Percentiles rank a stretch among this genome's conserved stretches.
These are phyloP conservation scores for Cryptococcus maquisensis DNA, from an alignment of 1,284 basidiomycete species.

Conservation along the genomic window DNA sequence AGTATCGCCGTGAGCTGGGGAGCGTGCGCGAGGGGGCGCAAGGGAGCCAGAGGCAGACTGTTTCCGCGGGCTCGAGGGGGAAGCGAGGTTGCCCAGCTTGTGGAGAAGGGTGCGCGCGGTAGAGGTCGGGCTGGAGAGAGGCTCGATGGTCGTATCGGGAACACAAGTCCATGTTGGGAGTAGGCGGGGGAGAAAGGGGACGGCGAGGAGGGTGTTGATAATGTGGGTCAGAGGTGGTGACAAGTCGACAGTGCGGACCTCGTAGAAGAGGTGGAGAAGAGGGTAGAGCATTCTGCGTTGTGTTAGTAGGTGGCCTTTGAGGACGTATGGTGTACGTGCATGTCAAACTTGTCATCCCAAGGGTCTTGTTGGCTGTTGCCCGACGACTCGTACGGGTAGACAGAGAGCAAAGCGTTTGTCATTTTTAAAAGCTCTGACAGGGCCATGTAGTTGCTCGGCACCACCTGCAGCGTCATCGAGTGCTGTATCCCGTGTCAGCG, in stretches of 20 bases:
- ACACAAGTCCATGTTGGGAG: constrained; percentile 33
- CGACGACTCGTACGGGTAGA: constrained; percentile 25
- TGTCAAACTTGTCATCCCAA: constrained; percentile 34
- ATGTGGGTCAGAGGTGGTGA: constrained; percentile 34
- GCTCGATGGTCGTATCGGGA: constrained; percentile 13
- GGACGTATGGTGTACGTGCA: constrained; percentile 22
- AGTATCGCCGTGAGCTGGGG: not conserved
- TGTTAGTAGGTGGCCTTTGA: not conserved
- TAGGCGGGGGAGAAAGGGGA: constrained; percentile 31
- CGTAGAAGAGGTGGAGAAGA: constrained; percentile 27
- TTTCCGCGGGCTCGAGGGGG: constrained; percentile 1
- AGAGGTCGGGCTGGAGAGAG: not conserved
- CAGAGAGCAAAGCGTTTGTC: constrained; percentile 36
- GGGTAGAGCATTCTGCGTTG: constrained; percentile 27
- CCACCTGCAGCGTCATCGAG: constrained; percentile 10
- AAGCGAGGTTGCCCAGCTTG: constrained; percentile 19
- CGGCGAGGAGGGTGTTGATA: constrained; percentile 38
- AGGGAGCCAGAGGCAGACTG: constrained; percentile 10
- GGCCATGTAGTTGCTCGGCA: constrained; percentile 25
- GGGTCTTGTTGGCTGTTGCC: constrained; percentile 8
- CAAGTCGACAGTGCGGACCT: constrained; percentile 28
- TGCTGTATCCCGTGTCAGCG: constrained; percentile 13
- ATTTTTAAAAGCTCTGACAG: constrained; percentile 45
- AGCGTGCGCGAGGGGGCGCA: constrained; percentile 3
- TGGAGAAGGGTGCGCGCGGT: constrained; percentile 18